Percentiles rank a stretch among this genome's conserved stretches.
Conservation (phyloP, 495 filamentous ascomycete genomes). For the Umbilicaria muhlenbergii region DNA sequence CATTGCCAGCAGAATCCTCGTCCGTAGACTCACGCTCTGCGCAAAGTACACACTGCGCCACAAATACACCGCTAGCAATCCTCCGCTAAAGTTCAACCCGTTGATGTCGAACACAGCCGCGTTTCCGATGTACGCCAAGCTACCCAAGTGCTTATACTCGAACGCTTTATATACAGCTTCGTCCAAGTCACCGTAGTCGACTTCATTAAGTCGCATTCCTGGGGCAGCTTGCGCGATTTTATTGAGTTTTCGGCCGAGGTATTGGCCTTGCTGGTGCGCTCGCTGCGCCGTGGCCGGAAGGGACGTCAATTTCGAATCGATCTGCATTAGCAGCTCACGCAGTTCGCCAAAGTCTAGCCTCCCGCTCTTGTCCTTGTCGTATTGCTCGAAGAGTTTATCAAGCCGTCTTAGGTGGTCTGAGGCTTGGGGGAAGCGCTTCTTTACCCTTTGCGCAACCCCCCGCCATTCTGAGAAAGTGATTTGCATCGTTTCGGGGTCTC, state of each 20-base stretch:
- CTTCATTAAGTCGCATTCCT: constrained; percentile 61
- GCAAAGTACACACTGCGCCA: constrained; percentile 98
- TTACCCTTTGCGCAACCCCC: constrained; percentile 62
- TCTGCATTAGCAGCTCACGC: constrained; percentile 71
- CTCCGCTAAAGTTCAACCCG: constrained; percentile 67
- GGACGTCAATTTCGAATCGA: constrained; percentile 78
- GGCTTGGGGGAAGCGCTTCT: constrained; percentile 88
- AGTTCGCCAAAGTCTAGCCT: constrained; percentile 91
- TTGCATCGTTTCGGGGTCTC: constrained; percentile 67
- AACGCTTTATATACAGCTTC: constrained; percentile 91
- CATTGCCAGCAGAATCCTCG: constrained; percentile 83
- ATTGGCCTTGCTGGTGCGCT: constrained; percentile 90
- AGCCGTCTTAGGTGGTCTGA: constrained; percentile 73
- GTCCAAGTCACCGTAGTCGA: constrained; percentile 80
- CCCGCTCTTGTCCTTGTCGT: constrained; percentile 84
- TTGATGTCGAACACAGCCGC: constrained; percentile 82
- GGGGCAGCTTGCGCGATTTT: constrained; percentile 70
- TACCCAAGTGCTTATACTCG: constrained; percentile 84
- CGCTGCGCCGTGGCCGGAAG: constrained; percentile 88
- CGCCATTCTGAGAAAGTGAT: constrained; percentile 84
- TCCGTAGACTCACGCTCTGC: constrained; percentile 88
- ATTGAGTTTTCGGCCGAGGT: constrained; percentile 88
- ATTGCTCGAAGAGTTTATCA: constrained; percentile 76
- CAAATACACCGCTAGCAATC: constrained; percentile 85
- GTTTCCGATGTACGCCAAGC: constrained; percentile 91